Base-by-base conservation (phyloP, 225 moss, liverwort and hornwort genomes). In the Straminergon stramineum region DNA sequence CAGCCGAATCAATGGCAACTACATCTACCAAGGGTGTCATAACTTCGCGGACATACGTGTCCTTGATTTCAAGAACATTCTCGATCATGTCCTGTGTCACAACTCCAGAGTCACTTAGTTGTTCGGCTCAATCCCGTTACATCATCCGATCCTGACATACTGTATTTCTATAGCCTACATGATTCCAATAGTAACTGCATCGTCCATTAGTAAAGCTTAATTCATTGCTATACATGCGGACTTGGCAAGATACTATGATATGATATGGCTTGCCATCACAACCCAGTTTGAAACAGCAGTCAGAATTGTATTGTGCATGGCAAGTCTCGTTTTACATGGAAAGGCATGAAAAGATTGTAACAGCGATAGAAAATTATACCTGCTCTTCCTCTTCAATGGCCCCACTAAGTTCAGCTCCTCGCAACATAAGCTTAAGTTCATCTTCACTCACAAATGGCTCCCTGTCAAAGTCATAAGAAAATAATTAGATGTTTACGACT, bases 311-410 rank as follows among this genome's bases (percentile, higher is more conserved):
- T 26, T 78, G 58, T 64, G 41, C 74, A 88, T 71, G 73, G 79
- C 30, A 84, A 62, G 15, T 80, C 61, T 89, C 56, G 83, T 71
- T 85, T 64, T 48, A 68, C 37, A 23, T 5, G 60, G 17, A 83
- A 64, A 75, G 64, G 7, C 19, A 48, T 63, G 65, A 10, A 78
- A 77, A 84, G 27, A 39, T 53, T 83, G 39, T 13, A 52, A 65
- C 51, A 83, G 83, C 41, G 37, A 81, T 43, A 31, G 43, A 53
- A 19, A 28, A 75, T 78, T 21, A 58, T 85, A 97, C 96, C 97
- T 98, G 98, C 90, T 99, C 99, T 93, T 99, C 99, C 91, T 99
- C 99, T 94, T 99, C 99, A 91, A 99, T 99, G 57, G 99, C 99
- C 86, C 99, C 99, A 92, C 99, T 99, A 14, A 99, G 95, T 91